Conservation (phyloP, 2,329 filamentous ascomycete genomes). For the Fusarium sp. region DNA sequence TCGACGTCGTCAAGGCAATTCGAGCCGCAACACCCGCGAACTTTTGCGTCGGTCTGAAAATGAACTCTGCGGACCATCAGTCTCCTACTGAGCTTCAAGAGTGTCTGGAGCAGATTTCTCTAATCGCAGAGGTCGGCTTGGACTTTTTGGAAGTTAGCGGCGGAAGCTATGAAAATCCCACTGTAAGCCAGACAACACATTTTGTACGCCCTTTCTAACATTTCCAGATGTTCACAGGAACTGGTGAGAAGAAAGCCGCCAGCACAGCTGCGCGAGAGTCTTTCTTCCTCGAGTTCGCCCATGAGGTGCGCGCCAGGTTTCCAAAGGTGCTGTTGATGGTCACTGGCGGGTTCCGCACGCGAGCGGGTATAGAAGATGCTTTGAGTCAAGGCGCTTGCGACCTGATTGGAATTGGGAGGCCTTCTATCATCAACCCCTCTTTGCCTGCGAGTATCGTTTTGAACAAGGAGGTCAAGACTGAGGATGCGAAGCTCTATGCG, state of each 20-base stretch:
- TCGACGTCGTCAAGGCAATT: conserved; percentile 59
- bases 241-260: conserved; percentile 4
- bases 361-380: conserved; percentile 53
- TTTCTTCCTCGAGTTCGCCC: conserved; percentile 74
- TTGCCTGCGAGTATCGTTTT: conserved; percentile 45
- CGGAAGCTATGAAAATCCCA: conserved; percentile 65
- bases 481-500: conserved; percentile 20
- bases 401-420: conserved; percentile 52
- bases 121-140: conserved; percentile 58
- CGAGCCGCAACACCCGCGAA: conserved; percentile 47
- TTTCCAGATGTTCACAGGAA: conserved; percentile 47
- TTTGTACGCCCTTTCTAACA: background rate
- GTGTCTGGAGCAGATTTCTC: conserved; percentile 65
- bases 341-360: conserved; percentile 69
- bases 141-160: conserved; percentile 77
- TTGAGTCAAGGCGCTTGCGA: conserved; percentile 52
- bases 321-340: conserved; percentile 61
- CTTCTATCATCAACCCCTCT: conserved; percentile 49
- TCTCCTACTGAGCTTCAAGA: conserved; percentile 54
- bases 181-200: conserved; percentile 43
- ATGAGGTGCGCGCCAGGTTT: conserved; percentile 57
- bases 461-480: conserved; percentile 20
- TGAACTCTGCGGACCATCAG: conserved; percentile 68
- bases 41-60: conserved; percentile 63
- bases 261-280: conserved; percentile 67